phyloP scores from a whole-genome alignment of 768 basidiomycete species.

The Albatrellus ellisii region DNA sequence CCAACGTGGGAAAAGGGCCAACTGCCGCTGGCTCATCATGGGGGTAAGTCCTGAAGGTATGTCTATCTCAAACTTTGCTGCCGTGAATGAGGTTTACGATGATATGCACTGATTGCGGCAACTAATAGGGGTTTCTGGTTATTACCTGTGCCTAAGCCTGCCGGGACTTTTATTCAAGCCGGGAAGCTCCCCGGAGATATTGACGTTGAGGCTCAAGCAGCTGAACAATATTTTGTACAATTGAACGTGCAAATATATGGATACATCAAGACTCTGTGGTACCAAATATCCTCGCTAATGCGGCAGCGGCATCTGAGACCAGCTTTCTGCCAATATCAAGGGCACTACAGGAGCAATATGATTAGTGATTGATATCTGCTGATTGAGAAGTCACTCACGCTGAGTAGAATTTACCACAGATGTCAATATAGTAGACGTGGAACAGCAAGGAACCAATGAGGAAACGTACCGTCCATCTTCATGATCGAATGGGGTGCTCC shows the following conservation, averaged over 20 bases:
- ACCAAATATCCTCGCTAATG: slow-evolving; percentile 22
- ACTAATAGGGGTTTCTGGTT: slow-evolving; percentile 20
- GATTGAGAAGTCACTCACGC: background rate
- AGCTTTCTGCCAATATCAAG: slow-evolving; percentile 25
- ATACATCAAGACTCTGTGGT: slow-evolving; percentile 4
- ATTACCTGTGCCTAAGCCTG: slow-evolving; percentile 48
- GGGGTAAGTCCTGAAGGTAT: slow-evolving; percentile 44
- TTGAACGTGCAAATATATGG: no score
- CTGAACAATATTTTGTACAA: no score
- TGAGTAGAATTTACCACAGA: slow-evolving; percentile 14
- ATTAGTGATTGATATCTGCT: slow-evolving; percentile 6
- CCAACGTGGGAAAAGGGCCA: slow-evolving; percentile 40
- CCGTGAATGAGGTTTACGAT: slow-evolving; percentile 46
- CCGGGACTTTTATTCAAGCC: slow-evolving; percentile 66
- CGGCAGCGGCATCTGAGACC: slow-evolving; percentile 24
- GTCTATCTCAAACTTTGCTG: slow-evolving; percentile 46
- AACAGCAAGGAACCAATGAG: slow-evolving; percentile 2
- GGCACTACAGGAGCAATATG: slow-evolving; percentile 19
- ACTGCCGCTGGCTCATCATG: slow-evolving; percentile 41
- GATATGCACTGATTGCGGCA: slow-evolving; percentile 24
- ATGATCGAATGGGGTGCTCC: slow-evolving; percentile 61
- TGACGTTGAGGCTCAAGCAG: slow-evolving; percentile 60
- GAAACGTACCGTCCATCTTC: slow-evolving; percentile 54
- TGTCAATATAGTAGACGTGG: no score
- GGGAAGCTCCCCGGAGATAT: slow-evolving; percentile 56